phyloP scores from a whole-genome alignment of 1,284 basidiomycete species.

The Ganoderma sinense region DNA sequence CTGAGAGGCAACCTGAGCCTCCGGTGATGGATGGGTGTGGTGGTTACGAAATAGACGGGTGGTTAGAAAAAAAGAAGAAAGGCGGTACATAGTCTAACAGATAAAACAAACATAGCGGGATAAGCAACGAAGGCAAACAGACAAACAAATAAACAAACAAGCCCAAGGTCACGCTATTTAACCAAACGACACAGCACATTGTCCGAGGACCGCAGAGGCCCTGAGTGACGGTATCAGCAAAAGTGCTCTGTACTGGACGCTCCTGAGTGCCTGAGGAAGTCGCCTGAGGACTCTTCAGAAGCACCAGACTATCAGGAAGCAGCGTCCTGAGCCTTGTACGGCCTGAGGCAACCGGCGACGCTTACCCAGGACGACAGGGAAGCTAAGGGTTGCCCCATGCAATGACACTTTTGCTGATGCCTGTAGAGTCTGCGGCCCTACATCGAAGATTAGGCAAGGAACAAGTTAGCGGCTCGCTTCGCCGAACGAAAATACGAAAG shows the following conservation, averaged over 20 bases:
- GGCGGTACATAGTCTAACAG: slow-evolving; percentile 1
- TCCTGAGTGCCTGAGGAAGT: too few relatives aligned
- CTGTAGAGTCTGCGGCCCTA: neutral
- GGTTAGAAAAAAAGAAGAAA: neutral
- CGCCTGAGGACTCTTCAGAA: too few relatives aligned
- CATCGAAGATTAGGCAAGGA: neutral
- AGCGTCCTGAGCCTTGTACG: too few relatives aligned
- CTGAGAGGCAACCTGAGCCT: neutral
- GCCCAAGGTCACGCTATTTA: neutral
- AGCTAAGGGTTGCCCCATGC: too few relatives aligned
- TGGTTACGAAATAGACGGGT: neutral
- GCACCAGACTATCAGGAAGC: too few relatives aligned
- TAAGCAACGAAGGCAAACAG: neutral
- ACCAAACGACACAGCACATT: neutral
- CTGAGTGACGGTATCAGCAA: too few relatives aligned
- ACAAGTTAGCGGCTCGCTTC: neutral
- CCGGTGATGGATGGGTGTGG: neutral
- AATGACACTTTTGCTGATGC: too few relatives aligned
- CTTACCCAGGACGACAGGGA: too few relatives aligned
- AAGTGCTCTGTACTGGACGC: too few relatives aligned
- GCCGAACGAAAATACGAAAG: neutral
- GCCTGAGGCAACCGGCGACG: too few relatives aligned
- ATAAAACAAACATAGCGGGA: neutral
- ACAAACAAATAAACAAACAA: neutral
- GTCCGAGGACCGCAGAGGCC: neutral